Conservation (phyloP, 768 basidiomycete species). For the Rhizopogon rudus region DNA sequence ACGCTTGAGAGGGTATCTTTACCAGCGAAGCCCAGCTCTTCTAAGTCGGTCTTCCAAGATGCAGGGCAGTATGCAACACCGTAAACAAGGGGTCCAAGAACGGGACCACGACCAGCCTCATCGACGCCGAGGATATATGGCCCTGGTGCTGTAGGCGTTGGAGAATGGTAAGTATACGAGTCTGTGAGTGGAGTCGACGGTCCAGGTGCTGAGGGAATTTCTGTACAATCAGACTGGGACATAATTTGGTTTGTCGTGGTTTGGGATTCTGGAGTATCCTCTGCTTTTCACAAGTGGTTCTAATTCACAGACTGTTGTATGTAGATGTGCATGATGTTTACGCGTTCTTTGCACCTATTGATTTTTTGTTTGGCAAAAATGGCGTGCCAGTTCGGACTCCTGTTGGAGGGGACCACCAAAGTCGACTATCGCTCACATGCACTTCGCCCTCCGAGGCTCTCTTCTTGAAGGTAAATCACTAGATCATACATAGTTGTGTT, state of each 20-base stretch:
- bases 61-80: slow-evolving; percentile 91
- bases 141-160: slow-evolving; percentile 60
- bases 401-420: no score
- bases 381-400: no score
- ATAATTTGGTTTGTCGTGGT: neutral
- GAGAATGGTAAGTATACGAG: slow-evolving; percentile 78
- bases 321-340: neutral
- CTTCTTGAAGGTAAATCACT: no score
- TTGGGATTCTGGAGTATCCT: neutral
- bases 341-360: neutral
- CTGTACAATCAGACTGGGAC: neutral
- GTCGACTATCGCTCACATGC: no score
- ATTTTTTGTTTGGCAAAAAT: neutral
- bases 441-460: no score
- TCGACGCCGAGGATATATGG: slow-evolving; percentile 98
- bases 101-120: slow-evolving; percentile 95
- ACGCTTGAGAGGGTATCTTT: slow-evolving; percentile 10
- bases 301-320: no score
- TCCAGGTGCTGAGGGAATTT: slow-evolving; percentile 54
- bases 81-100: slow-evolving; percentile 93
- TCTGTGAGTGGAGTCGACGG: slow-evolving; percentile 53
- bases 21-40: slow-evolving; percentile 90
- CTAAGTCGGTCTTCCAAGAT: slow-evolving; percentile 67
- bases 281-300: neutral
- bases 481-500: no score